Evolutionary conservation across 1,139 yeast species (phyloP), one percentile per base, ranked within the genome.

Genomic region (Lipomyces yarrowii): DNA sequence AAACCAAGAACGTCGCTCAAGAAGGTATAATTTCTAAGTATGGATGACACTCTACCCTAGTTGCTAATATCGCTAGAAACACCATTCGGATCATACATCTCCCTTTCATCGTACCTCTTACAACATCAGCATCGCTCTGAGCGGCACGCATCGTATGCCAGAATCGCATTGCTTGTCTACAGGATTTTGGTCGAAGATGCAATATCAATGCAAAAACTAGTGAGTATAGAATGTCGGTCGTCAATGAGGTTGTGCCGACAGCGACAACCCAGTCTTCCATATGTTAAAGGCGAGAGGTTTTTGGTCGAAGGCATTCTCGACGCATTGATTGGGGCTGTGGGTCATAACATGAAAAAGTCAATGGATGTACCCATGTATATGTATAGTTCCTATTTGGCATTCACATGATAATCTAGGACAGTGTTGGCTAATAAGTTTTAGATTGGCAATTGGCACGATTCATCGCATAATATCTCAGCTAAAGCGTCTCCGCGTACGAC

Each of bases 301-400:
- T 71, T 77, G 1, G 61, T 78, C 30, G 78, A 74, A 54, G 81
- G 77, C 3, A 65, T 77, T 15, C 64, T 79, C 42, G 82, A 79
- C 62, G 67, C 74, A 1, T 65, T 78, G 18, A 76, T 75, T 56
- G 70, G 76, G 54, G 74, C 76, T 18, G 61, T 79, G 26, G 70
- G 79, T 46, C 75, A 73, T 62, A 77, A 77, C 63, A 73, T 76
- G 71, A 76, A 76, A 61, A 70, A 73, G 18, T 62, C 69, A 5
- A 62, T 76, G 56, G 81, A 79, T 67, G 70, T 71, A 33, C 72
- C 73, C 10, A 74, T 79, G 72, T 77, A 77, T 57, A 61, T 61
- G 10, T 52, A 52, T 30, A 21, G 8, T n/a, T 2, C 21, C 8
- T 18, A n/a, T 3, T 42, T 42, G 30, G 30, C 30, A 26, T 52